Evolutionary conservation across 805 yeast species (phyloP).

Genomic region (Starmerella geochares): DNA sequence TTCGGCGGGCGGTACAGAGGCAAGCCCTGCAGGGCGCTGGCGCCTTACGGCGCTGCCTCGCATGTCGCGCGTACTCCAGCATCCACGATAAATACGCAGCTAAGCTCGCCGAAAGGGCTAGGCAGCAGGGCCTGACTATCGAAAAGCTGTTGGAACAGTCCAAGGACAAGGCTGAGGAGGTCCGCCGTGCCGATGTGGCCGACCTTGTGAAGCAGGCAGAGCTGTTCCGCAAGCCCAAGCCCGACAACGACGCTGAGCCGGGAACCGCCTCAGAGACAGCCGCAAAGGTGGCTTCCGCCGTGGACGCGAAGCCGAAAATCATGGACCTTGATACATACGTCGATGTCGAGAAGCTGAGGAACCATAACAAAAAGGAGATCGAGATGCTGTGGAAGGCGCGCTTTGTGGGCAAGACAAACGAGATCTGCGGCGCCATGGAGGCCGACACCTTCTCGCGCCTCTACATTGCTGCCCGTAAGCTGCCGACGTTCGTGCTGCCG

Average conservation of each 20-base stretch:
- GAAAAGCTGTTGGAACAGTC: conserved; percentile 22
- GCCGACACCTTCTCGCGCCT: conserved; percentile 52
- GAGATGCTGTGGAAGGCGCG: conserved; percentile 85
- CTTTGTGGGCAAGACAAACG: conserved; percentile 49
- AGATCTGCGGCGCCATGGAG: conserved; percentile 57
- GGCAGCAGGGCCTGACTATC: conserved; percentile 19
- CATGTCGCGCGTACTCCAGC: background rate
- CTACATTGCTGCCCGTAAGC: conserved; percentile 52
- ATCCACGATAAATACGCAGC: conserved; percentile 33
- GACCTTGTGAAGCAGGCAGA: conserved; percentile 17
- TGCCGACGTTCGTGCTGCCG: conserved; percentile 84
- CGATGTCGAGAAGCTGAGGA: conserved; percentile 53
- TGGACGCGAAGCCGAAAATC: conserved; percentile 27
- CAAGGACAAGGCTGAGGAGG: conserved; percentile 18
- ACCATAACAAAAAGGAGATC: conserved; percentile 51
- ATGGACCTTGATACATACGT: conserved; percentile 64
- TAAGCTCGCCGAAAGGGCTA: conserved; percentile 34
- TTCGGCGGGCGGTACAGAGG: background rate
- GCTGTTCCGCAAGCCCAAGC: conserved; percentile 5
- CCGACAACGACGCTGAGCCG: background rate
- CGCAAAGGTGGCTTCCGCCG: background rate
- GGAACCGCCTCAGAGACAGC: background rate
- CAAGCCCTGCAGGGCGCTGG: background rate
- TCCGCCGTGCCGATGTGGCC: conserved; percentile 12
- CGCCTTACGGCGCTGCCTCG: background rate